phyloP scores from a whole-genome alignment of 257 asterid genomes.

The Capsicum chinense region DNA sequence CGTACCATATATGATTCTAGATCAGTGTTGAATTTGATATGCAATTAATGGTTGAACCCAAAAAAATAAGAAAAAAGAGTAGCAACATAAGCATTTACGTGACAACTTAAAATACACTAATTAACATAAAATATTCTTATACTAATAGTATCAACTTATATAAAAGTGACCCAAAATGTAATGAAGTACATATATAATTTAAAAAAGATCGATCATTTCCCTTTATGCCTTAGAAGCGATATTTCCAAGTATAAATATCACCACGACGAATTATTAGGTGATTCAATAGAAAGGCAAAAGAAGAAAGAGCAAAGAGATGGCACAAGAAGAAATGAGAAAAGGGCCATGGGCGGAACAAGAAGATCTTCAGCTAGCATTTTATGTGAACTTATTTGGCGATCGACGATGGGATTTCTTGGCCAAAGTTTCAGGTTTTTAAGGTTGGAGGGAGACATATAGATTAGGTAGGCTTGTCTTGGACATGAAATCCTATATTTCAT shows the following conservation, averaged over 20 bases:
- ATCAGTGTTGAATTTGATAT: not conserved
- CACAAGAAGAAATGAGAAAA: constrained; percentile 49
- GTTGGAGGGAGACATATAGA: constrained; percentile 79
- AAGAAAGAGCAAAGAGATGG: constrained; percentile 38
- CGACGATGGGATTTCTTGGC: constrained; percentile 97
- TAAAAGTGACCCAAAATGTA: not conserved
- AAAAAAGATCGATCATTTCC: not conserved
- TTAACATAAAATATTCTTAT: not conserved
- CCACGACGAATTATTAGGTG: constrained; percentile 23
- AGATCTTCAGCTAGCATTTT: constrained; percentile 70
- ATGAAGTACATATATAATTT: not conserved
- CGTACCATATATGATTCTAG: not conserved
- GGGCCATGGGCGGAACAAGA: constrained; percentile 96
- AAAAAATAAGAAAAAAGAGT: not conserved
- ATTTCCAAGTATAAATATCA: constrained; percentile 37
- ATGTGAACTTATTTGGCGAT: constrained; percentile 85
- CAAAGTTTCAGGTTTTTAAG: constrained; percentile 91
- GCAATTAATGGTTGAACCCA: not conserved
- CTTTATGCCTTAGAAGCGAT: not conserved
- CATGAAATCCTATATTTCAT: constrained; percentile 46
- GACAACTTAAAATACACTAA: too few relatives aligned
- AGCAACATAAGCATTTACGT: not conserved
- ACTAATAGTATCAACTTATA: not conserved
- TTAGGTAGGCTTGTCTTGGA: constrained; percentile 63
- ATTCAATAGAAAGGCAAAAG: not conserved